Conservation (phyloP, 805 yeast species). For the Metschnikowia koreensis region DNA sequence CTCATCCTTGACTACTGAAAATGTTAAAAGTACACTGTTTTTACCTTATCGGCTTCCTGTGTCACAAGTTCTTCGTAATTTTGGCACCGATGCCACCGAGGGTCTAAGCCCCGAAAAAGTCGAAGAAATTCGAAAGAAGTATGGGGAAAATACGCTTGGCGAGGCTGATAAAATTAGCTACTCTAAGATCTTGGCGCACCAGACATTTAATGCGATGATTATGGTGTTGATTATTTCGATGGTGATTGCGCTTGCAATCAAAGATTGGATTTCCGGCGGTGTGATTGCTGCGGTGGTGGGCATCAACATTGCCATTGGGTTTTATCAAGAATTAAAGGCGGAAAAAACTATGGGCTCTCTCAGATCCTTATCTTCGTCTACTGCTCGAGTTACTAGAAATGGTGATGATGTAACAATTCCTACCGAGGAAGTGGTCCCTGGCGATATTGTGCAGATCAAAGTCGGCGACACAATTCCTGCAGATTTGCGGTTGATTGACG, state of each 20-base stretch:
- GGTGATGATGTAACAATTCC: slow-evolving; percentile 56
- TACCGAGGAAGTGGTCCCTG: slow-evolving; percentile 68
- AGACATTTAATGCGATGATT: slow-evolving; percentile 76
- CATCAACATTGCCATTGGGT: slow-evolving; percentile 65
- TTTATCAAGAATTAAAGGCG: slow-evolving; percentile 68
- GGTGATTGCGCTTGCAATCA: slow-evolving; percentile 68
- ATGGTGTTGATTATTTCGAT: slow-evolving; percentile 66
- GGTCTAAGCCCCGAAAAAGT: slow-evolving; percentile 45
- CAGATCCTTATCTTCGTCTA: slow-evolving; percentile 63
- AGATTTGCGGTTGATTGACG: slow-evolving; percentile 58
- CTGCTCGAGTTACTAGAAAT: slow-evolving; percentile 64
- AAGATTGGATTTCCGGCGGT: slow-evolving; percentile 82
- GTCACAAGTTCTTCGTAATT: slow-evolving; percentile 35
- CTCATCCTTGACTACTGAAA: slow-evolving; percentile 10
- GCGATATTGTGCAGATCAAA: slow-evolving; percentile 60
- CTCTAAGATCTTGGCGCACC: slow-evolving; percentile 57
- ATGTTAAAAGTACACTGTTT: slow-evolving; percentile 9
- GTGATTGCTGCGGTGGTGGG: slow-evolving; percentile 68
- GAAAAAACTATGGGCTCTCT: slow-evolving; percentile 79
- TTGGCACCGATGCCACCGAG: slow-evolving; percentile 40
- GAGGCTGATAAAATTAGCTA: slow-evolving; percentile 56
- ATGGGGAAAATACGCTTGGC: slow-evolving; percentile 64
- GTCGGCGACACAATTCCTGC: slow-evolving; percentile 81
- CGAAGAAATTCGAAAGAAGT: slow-evolving; percentile 20
- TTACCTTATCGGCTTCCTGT: slow-evolving; percentile 33